Base-by-base conservation (phyloP, 345 rosid species). In the Salix purpurea region DNA sequence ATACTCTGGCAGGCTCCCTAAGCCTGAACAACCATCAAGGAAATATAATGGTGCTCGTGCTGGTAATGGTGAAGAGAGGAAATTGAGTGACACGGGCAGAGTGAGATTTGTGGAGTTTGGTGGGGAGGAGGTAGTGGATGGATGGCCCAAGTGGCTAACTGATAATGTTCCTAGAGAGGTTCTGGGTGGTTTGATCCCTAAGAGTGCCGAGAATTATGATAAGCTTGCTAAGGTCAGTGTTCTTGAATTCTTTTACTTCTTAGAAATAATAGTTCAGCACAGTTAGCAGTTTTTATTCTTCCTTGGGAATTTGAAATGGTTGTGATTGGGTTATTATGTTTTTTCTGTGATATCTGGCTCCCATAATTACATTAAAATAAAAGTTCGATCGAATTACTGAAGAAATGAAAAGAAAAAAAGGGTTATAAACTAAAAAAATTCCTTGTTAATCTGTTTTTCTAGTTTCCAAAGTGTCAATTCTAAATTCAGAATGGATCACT, bases 131-230 rank as follows among this genome's bases (percentile, higher is more conserved):
- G 26, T 76, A 7, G 84, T 82, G 18, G 77, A 82, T 77, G 95
- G 92, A 7, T 88, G 95, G 92, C 95, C 95, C 4, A 88, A 85
- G 72, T 89, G 92, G 92, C 88, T 91, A 6, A 60, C 73, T 66
- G 89, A 82, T 76, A 89, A 91, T 79, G 79, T 89, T 78, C 88
- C 91, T 6, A 82, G 18, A 74, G 81, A 82, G 71, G 88, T 74
- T 78, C 83, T 88, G 77, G 84, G 84, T 64, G 86, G 89, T 52
- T 79, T 91, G 82, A 86, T 84, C 75, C 91, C 89, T 1, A 91
- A 82, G 39, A 84, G 95, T 72, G 91, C 90, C 0, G 95, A 88
- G 23, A 84, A 85, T 30, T 91, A 88, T 76, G 91, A 81, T 37
- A 89, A 88, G 84, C 78, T 91, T 79, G 89, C 87, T 34, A 89